Base-by-base conservation (phyloP, 495 filamentous ascomycete genomes). In the Aspergillus sparsus region DNA sequence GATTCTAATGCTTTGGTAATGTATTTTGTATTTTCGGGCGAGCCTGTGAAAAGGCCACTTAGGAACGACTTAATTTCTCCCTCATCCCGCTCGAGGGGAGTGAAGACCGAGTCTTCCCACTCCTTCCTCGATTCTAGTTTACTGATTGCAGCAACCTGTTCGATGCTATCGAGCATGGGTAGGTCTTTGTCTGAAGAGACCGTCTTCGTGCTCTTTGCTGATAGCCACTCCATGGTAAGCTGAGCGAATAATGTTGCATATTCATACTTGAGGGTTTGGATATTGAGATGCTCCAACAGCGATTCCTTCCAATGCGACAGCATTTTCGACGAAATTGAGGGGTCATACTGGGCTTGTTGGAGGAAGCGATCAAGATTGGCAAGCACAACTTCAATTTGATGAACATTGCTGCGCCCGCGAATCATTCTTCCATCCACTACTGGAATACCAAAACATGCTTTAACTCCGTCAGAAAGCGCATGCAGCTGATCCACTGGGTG, bases 191-290 rank as follows among this genome's bases (percentile, higher is more conserved):
- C 12, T 5, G 42, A 31, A 11, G 9, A 16, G 4, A 11, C 41
- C 4, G 31, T 49, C 42, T 49, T 27, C 21, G 21, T 3, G 21
- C 21, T 58, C 41, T 63, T 63, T 0, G 45, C 16, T 15, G 61
- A 58, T 21, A 63, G 31, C 61, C 61, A 63, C 55, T 63, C 61
- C 61, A 58, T 63, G 0, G 61, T 63, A 2, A 63, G 47, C 50
- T 63, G 61, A 8, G 49, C 55, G 15, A 63, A 63, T 7, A 63
- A 44, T 7, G 61, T 58, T 6, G 61, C 61, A 31, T 58, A 63
- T 45, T 63, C 61, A 18, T 58, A 63, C 18, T 63, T 63, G 21
- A 63, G 41, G 1, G 61, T 63, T 44, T 63, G 61, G 18, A 53
- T 27, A 11, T 63, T 49, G 8, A 63, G 61, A 36, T 58, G 27